Conservation (phyloP, 2,329 filamentous ascomycete species). For the Pezicula rhizophila region DNA sequence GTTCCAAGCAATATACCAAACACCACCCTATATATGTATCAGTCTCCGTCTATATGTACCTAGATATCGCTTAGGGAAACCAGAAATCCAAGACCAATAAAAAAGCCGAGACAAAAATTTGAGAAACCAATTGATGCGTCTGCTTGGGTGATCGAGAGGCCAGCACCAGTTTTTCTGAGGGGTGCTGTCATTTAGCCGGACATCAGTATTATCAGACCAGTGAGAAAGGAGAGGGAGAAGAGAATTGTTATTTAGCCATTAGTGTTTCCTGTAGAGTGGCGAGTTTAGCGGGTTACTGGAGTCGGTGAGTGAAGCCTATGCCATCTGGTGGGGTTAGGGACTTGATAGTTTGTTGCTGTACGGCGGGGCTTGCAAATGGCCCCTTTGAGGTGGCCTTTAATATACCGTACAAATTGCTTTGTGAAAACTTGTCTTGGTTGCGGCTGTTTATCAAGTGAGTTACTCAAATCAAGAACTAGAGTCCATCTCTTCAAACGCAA, state of each 20-base stretch:
- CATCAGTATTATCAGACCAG: conserved; percentile 42
- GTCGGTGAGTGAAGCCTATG: conserved; percentile 6
- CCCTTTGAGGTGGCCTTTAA: neutral
- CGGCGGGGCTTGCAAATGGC: neutral
- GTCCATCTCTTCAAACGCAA: too few species aligned
- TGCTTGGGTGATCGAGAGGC: conserved; percentile 41
- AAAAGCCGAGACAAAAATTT: conserved; percentile 35
- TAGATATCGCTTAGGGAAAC: conserved; percentile 47
- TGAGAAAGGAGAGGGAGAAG: conserved; percentile 33
- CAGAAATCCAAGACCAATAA: conserved; percentile 47
- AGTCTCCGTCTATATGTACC: conserved; percentile 34
- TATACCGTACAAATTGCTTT: too few species aligned
- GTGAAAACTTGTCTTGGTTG: too few species aligned
- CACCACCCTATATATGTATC: conserved; percentile 35
- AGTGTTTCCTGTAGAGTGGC: conserved; percentile 32
- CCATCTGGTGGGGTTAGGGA: conserved; percentile 20
- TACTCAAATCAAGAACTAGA: too few species aligned
- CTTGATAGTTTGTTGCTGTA: neutral
- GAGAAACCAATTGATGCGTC: conserved; percentile 3
- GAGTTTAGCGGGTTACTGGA: conserved; percentile 11
- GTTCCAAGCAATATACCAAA: conserved; percentile 48
- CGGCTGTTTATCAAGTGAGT: too few species aligned
- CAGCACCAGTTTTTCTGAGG: conserved; percentile 42
- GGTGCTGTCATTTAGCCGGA: conserved; percentile 47
- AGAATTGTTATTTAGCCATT: conserved; percentile 30